These are phyloP conservation scores for Aphanomyces stellatus DNA, from an alignment of 352 stramenopile species.

Conservation along the genomic window DNA sequence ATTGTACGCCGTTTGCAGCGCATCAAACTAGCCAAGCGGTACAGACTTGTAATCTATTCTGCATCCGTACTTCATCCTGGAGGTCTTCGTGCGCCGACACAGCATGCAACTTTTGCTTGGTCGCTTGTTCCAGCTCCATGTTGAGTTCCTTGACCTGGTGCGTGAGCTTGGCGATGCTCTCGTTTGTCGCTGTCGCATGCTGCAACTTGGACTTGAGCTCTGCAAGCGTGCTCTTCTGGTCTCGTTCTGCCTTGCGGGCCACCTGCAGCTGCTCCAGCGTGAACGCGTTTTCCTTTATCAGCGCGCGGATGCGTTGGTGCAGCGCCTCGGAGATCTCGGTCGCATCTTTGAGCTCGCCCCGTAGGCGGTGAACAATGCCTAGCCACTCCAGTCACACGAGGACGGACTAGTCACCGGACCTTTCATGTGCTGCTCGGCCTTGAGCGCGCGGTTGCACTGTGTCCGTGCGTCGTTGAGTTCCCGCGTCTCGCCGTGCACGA, in stretches of 20 bases:
- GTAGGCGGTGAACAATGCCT: constrained; percentile 48
- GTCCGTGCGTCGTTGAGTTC: constrained; percentile 51
- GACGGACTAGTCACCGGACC: neutral
- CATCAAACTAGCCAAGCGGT: neutral
- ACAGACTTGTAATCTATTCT: neutral
- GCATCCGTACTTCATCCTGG: neutral
- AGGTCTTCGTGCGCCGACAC: neutral
- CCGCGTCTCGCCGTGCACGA: constrained; percentile 75
- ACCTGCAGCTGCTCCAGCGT: constrained; percentile 66
- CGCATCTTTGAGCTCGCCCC: constrained; percentile 57
- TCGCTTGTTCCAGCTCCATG: constrained; percentile 48
- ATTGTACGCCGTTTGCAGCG: neutral
- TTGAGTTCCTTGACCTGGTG: constrained; percentile 34
- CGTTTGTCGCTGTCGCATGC: constrained; percentile 47
- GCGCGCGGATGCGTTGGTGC: constrained; percentile 63
- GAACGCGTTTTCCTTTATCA: constrained; percentile 70
- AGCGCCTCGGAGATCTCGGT: constrained; percentile 65
- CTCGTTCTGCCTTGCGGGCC: constrained; percentile 55
- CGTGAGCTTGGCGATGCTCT: constrained; percentile 50
- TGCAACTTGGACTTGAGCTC: constrained; percentile 63
- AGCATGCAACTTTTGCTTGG: neutral
- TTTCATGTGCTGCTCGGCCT: constrained; percentile 61
- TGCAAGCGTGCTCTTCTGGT: constrained; percentile 57
- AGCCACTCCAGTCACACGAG: neutral
- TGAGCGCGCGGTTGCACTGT: constrained; percentile 54